Conservation (phyloP, 257 asterid species). For the Salvia splendens region DNA sequence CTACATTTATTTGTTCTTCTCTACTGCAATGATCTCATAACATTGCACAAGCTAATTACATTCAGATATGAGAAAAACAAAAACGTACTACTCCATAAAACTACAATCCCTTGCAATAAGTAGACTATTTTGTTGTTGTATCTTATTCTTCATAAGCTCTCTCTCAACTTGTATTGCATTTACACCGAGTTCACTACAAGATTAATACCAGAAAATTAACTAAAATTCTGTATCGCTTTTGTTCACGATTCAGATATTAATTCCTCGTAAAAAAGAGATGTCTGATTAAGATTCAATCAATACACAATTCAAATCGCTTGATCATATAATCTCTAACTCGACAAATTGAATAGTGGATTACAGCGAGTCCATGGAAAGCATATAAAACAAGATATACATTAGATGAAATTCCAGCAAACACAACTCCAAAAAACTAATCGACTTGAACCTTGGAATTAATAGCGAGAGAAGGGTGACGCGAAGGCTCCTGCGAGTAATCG, state of each 20-base stretch:
- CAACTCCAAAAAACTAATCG: neutral
- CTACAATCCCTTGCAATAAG: neutral
- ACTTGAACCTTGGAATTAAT: conserved; percentile 70
- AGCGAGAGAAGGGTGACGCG: conserved; percentile 73
- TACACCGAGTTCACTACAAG: neutral
- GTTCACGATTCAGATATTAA: too few relatives aligned
- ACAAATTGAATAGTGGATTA: neutral
- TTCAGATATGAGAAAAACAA: neutral
- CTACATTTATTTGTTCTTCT: neutral
- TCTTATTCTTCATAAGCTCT: neutral
- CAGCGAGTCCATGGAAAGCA: neutral
- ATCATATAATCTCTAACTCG: too few relatives aligned
- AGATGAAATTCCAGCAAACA: neutral
- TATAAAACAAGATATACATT: neutral
- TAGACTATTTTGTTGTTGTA: neutral
- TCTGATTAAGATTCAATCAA: too few relatives aligned
- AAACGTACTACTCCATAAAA: conserved; percentile 3
- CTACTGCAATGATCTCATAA: neutral
- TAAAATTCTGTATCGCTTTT: neutral
- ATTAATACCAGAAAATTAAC: neutral
- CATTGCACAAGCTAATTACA: neutral
- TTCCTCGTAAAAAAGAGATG: too few relatives aligned
- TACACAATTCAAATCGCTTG: too few relatives aligned
- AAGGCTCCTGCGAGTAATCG: conserved; percentile 78
- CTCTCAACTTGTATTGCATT: neutral